These are phyloP conservation scores for Pyricularia sp. DNA, from an alignment of 2,329 filamentous ascomycete genomes.

Conservation along the genomic window DNA sequence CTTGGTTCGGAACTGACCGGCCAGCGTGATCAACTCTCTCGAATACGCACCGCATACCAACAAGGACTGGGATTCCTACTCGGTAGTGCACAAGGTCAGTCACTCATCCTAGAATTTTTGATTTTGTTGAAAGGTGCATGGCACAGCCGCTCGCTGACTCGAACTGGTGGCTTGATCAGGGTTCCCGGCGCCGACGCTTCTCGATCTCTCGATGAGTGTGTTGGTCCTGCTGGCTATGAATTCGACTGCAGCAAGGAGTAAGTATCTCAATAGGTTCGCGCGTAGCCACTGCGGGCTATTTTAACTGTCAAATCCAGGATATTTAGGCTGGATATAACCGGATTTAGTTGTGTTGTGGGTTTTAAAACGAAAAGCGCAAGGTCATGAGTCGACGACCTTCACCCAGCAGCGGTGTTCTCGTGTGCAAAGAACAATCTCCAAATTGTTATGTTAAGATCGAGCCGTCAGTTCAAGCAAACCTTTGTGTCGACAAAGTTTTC, in stretches of 20 bases:
- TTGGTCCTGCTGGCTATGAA: constrained; percentile 5
- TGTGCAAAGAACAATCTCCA: no score
- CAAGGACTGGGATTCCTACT: constrained; percentile 13
- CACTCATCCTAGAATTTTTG: background rate
- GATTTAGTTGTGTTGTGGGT: no score
- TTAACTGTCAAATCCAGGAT: no score
- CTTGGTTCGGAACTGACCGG: constrained; percentile 16
- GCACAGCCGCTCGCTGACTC: background rate
- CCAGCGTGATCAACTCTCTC: constrained; percentile 9
- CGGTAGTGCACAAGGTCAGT: constrained; percentile 11
- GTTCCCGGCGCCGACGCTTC: constrained; percentile 5
- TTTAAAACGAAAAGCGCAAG: no score
- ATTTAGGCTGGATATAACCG: no score
- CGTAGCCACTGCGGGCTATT: no score
- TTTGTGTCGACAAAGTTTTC: no score
- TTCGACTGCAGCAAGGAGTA: background rate
- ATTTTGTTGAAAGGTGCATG: background rate
- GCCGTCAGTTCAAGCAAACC: no score
- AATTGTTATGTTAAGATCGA: no score
- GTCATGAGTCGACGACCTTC: no score
- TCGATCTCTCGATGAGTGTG: constrained; percentile 4
- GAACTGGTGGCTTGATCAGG: background rate
- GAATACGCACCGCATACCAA: constrained; percentile 11
- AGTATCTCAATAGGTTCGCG: no score
- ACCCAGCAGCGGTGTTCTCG: no score